Evolutionary conservation across 164 flowering plant species (phyloP).

Genomic region (Magnolia sinica): DNA sequence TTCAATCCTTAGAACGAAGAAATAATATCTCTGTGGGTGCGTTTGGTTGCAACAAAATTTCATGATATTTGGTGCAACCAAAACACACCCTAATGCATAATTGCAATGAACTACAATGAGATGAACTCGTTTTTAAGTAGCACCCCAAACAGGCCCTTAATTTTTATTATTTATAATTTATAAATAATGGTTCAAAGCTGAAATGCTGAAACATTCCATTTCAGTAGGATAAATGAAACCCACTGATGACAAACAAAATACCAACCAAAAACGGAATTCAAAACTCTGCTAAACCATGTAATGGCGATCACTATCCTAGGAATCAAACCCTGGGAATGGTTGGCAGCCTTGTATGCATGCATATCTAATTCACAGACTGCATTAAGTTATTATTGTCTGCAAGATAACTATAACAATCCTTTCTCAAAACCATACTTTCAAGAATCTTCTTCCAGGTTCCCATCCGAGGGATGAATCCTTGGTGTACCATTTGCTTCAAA

Average conservation of each 20-base stretch:
- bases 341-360: not conserved
- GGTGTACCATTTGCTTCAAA: slow-evolving; percentile 61
- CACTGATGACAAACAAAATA: not conserved
- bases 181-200: no score
- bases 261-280: not conserved
- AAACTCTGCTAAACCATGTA: no score
- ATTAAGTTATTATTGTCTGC: not conserved
- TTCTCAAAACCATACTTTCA: slow-evolving; percentile 20
- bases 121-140: no score
- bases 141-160: no score
- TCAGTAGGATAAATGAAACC: not conserved
- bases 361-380: not conserved
- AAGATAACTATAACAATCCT: not conserved
- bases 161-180: no score
- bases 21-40: no score
- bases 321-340: not conserved
- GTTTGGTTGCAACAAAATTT: no score
- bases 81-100: no score
- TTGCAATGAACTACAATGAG: no score
- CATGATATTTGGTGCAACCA: no score
- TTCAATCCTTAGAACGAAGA: no score
- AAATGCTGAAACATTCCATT: not conserved
- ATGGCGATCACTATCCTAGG: not conserved
- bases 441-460: slow-evolving; percentile 71
- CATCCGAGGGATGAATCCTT: slow-evolving; percentile 67